phyloP scores from a whole-genome alignment of 108 stramenopile species.

The Conticribra weissflogii region DNA sequence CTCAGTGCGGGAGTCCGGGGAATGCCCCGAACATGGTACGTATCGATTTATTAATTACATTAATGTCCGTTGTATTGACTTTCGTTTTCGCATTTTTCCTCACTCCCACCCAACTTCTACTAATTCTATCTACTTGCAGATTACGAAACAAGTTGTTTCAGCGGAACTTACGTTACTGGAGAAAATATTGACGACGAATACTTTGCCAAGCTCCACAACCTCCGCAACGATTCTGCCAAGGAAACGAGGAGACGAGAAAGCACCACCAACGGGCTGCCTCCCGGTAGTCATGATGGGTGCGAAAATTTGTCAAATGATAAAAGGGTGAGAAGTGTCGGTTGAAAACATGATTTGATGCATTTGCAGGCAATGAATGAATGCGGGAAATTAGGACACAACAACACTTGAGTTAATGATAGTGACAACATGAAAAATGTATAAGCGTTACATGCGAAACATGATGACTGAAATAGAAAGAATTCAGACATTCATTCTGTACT shows the following conservation, averaged over 20 bases:
- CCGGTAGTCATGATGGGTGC: constrained; percentile 74
- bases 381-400: too few relatives aligned
- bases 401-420: too few relatives aligned
- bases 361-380: too few relatives aligned
- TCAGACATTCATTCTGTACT: too few relatives aligned
- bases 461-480: too few relatives aligned
- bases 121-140: too few relatives aligned
- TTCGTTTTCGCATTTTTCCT: background rate
- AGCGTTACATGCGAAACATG: too few relatives aligned
- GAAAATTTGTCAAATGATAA: constrained; percentile 80
- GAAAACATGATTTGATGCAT: too few relatives aligned
- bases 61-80: background rate
- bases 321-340: constrained; percentile 27
- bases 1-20: constrained; percentile 57
- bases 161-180: constrained; percentile 93
- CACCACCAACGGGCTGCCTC: constrained; percentile 29
- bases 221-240: constrained; percentile 82
- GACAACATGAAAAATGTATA: too few relatives aligned
- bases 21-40: constrained; percentile 26
- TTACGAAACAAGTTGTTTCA: constrained; percentile 97
- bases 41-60: constrained; percentile 1
- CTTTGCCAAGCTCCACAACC: constrained; percentile 73
- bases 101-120: too few relatives aligned
- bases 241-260: constrained; percentile 40
- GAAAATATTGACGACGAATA: constrained; percentile 78